Conservation (phyloP, 805 yeast genomes). For the Candida oleophila region DNA sequence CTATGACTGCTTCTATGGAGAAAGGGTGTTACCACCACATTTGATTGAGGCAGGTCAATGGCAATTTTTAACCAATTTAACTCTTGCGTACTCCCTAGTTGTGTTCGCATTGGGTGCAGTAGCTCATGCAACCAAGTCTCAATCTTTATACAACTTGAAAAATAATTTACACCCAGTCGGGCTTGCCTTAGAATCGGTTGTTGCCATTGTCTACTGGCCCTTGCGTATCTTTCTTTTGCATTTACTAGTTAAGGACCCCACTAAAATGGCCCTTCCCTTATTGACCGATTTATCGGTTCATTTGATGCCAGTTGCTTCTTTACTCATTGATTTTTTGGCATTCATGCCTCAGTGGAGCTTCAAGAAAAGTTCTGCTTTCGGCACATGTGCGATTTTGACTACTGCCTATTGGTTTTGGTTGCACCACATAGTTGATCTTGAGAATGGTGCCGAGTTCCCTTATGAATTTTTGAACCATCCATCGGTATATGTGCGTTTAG, state of each 20-base stretch:
- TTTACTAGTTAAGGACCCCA: constrained; percentile 40
- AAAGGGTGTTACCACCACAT: constrained; percentile 42
- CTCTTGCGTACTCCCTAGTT: constrained; percentile 47
- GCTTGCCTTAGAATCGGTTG: constrained; percentile 58
- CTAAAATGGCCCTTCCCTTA: constrained; percentile 42
- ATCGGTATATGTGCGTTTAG: constrained; percentile 38
- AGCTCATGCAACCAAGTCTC: constrained; percentile 29
- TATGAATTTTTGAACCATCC: constrained; percentile 65
- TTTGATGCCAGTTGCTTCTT: constrained; percentile 53
- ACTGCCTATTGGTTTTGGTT: constrained; percentile 54
- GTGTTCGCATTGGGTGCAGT: constrained; percentile 39
- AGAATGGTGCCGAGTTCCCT: constrained; percentile 54
- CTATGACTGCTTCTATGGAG: constrained; percentile 12
- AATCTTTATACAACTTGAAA: constrained; percentile 29
- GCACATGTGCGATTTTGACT: constrained; percentile 38
- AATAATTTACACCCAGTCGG: constrained; percentile 52
- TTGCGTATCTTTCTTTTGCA: constrained; percentile 51
- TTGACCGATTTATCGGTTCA: constrained; percentile 58
- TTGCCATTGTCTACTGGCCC: constrained; percentile 69
- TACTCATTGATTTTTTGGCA: constrained; percentile 53
- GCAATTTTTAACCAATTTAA: constrained; percentile 73
- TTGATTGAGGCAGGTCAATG: constrained; percentile 60
- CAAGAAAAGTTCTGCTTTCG: constrained; percentile 34
- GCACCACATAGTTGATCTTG: constrained; percentile 45
- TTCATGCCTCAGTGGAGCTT: constrained; percentile 48